Evolutionary conservation across 352 stramenopile species (phyloP), one percentile per base, ranked within the genome.

Genomic region (Phytophthora kernoviae): DNA sequence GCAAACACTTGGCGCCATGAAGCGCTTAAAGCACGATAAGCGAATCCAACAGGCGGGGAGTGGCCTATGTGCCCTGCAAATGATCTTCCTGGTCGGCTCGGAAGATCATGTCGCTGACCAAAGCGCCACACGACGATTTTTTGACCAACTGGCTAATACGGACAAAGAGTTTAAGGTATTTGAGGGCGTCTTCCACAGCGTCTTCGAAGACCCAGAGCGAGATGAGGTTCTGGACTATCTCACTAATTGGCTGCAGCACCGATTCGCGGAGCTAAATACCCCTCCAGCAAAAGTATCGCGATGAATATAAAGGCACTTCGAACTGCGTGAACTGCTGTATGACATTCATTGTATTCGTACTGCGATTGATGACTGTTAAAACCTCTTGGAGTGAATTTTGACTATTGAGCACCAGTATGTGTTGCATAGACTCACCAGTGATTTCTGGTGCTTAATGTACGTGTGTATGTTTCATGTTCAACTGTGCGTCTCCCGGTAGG

Each of bases 111-210:
- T 81, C 44, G 68, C 68, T 17, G 75, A 74, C 41, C 49, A 65
- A 26, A 20, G 42, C 9, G 48, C 69, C 1, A 60, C 63, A 14
- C 51, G 61, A 6, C 46, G 57, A 11, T 85, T 87, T 51, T 80
- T 58, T 45, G 8, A 79, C 33, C 65, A 58, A 24, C 43, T 83
- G 18, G 58, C 40, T 15, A 79, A 63, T 52, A 64, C 43, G 41
- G 73, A 84, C 70, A 87, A 81, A 49, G 41, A 79, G 49, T 73
- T 83, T 49, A 79, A 77, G 39, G 61, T 78, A 26, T 83, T 81
- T 46, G 63, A 77, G 10, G 75, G 73, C 3, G 53, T 81, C 18
- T 84, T 65, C 51, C 75, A 87, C 54, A 75, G 61, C 42, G 51
- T 87, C 37, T 85, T 80, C 52, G 66, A 85, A 36, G 77, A 87